Percentiles rank a stretch among this genome's conserved stretches.
Conservation (phyloP, 2,329 filamentous ascomycete species). For the Scedosporium apiospermum region DNA sequence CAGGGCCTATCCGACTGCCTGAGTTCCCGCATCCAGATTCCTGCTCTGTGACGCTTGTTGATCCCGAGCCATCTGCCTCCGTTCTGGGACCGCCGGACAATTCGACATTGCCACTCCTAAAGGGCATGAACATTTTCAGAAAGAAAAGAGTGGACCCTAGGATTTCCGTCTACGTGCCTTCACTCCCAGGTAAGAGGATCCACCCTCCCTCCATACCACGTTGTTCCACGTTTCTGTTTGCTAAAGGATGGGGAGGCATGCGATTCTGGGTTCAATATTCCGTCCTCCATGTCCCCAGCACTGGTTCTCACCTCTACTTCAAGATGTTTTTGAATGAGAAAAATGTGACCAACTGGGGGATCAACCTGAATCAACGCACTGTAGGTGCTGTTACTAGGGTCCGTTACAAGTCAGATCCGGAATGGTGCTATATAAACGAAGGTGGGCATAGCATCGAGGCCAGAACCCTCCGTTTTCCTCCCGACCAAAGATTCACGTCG, state of each 20-base stretch:
- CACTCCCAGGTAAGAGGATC: conserved; percentile 33
- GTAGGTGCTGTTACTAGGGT: conserved; percentile 33
- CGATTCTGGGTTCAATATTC: conserved; percentile 44
- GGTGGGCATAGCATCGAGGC: conserved; percentile 34
- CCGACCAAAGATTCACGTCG: conserved; percentile 27
- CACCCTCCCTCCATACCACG: neutral
- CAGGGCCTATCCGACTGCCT: conserved; percentile 27
- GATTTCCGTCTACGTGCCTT: conserved; percentile 48
- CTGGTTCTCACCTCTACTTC: conserved; percentile 38
- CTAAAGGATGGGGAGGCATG: conserved; percentile 24
- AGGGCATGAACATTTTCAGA: conserved; percentile 12
- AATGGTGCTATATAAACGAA: conserved; percentile 29
- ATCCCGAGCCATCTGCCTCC: conserved; percentile 7
- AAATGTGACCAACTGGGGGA: conserved; percentile 42
- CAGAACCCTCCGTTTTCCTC: conserved; percentile 40
- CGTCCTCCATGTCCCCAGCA: conserved; percentile 23
- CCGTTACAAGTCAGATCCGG: conserved; percentile 37
- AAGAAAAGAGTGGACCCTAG: conserved; percentile 25
- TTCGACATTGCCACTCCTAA: neutral
- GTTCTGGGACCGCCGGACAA: neutral
- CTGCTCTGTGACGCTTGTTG: conserved; percentile 29
- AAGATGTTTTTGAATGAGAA: conserved; percentile 46
- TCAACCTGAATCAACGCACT: conserved; percentile 24
- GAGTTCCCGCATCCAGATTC: conserved; percentile 48
- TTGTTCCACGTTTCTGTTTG: neutral